Percentiles rank a stretch among this genome's conserved stretches.
phyloP scores from a whole-genome alignment of 805 yeast species.

The Yamadazyma olivae region DNA sequence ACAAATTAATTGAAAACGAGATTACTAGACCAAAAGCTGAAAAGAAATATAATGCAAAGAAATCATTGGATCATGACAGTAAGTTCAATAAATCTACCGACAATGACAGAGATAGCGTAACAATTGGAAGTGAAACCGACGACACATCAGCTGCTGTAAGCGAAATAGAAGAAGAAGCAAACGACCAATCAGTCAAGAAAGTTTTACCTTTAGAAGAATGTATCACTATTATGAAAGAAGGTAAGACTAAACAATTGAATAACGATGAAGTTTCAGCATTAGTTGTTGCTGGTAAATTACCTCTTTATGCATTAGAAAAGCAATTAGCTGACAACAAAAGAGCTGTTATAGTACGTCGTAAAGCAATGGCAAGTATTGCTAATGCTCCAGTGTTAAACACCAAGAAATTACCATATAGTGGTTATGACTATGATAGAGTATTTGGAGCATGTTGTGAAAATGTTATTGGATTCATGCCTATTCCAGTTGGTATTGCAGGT shows the following conservation, averaged over 20 bases:
- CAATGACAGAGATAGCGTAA: constrained; percentile 11
- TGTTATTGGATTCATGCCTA: constrained; percentile 93
- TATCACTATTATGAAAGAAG: constrained; percentile 60
- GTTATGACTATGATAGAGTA: constrained; percentile 92
- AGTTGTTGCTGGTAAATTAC: constrained; percentile 74
- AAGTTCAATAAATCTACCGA: constrained; percentile 15
- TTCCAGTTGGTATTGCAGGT: constrained; percentile 98
- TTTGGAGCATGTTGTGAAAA: constrained; percentile 99
- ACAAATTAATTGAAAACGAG: constrained; percentile 38
- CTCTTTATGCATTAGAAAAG: constrained; percentile 92
- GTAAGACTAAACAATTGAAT: constrained; percentile 60
- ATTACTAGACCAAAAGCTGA: constrained; percentile 26
- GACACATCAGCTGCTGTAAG: constrained; percentile 24
- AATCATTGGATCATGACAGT: constrained; percentile 22
- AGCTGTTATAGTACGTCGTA: constrained; percentile 92
- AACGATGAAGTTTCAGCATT: constrained; percentile 74
- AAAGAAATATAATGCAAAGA: constrained; percentile 10
- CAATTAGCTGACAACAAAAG: constrained; percentile 84
- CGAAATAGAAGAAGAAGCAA: constrained; percentile 22
- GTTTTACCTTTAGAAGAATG: constrained; percentile 71
- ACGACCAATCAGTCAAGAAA: constrained; percentile 19
- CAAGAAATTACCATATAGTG: constrained; percentile 69
- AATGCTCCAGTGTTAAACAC: constrained; percentile 76
- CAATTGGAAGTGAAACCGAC: constrained; percentile 9
- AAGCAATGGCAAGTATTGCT: constrained; percentile 81